Conservation (phyloP, 2,329 filamentous ascomycete species). For the Colletotrichum cordylinicola region DNA sequence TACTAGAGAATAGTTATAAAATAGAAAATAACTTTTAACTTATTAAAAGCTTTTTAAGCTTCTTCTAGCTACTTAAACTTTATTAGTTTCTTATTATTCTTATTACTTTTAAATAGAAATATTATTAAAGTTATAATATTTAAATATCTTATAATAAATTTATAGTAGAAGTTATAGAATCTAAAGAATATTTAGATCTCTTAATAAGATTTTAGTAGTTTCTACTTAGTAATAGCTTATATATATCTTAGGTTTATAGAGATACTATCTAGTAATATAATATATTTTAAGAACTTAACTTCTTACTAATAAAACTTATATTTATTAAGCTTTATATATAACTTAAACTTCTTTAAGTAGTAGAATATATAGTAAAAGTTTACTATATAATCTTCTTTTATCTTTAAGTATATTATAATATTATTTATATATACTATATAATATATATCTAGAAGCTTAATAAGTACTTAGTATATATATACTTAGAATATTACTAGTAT, state of each 20-base stretch:
- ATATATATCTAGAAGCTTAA: background rate
- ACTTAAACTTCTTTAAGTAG: background rate
- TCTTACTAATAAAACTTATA: background rate
- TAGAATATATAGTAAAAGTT: background rate
- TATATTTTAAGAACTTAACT: background rate
- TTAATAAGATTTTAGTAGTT: background rate
- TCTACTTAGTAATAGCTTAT: background rate
- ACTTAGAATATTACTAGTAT: background rate
- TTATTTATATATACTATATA: background rate
- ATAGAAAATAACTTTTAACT: too few relatives aligned
- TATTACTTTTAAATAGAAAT: background rate
- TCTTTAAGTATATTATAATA: background rate
- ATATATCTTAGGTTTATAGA: background rate
- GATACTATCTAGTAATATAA: background rate
- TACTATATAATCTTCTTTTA: background rate
- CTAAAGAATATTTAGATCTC: background rate
- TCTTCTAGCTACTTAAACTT: background rate
- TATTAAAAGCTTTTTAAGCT: background rate
- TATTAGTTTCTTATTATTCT: background rate
- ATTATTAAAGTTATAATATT: background rate
- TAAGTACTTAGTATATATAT: background rate
- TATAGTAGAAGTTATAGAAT: background rate
- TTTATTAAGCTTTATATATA: background rate
- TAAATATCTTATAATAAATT: background rate
- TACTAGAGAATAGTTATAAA: background rate